Percentiles rank a stretch among this genome's conserved stretches.
Conservation (phyloP, 2,329 filamentous ascomycete species). For the Scopulariopsis brevicaulis region DNA sequence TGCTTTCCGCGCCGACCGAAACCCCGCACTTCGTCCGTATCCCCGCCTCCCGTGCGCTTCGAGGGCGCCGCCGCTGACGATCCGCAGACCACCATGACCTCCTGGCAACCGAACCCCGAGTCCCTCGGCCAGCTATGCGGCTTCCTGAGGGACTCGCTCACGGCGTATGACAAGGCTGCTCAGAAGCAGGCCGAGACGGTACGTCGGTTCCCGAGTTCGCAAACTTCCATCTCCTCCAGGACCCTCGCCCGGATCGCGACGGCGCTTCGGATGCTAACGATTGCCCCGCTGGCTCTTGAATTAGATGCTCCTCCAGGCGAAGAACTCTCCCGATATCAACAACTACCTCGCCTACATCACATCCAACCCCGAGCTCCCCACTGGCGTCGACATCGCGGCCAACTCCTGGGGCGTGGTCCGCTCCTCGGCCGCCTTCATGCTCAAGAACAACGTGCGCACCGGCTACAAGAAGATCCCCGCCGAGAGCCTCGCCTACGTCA, state of each 20-base stretch:
- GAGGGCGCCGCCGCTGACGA: conserved; percentile 7
- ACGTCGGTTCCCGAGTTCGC: conserved; percentile 20
- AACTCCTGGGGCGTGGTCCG: conserved; percentile 65
- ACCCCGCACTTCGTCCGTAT: conserved; percentile 2
- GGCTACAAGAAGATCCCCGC: conserved; percentile 68
- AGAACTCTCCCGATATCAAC: conserved; percentile 81
- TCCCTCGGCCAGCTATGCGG: conserved; percentile 80
- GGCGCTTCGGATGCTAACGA: conserved; percentile 10
- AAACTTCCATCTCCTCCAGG: not conserved
- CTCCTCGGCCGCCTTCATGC: conserved; percentile 80
- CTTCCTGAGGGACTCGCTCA: conserved; percentile 86
- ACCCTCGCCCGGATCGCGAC: not conserved
- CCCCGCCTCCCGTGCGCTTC: not conserved
- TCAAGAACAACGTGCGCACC: conserved; percentile 83
- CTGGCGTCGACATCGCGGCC: conserved; percentile 45
- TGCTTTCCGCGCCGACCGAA: not conserved
- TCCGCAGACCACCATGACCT: conserved; percentile 31
- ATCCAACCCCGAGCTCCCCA: conserved; percentile 54
- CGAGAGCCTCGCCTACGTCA: conserved; percentile 63
- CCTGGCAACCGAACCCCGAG: conserved; percentile 85
- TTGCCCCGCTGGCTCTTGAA: conserved; percentile 2
- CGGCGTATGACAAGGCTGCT: conserved; percentile 64
- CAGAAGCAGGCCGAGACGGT: conserved; percentile 88
- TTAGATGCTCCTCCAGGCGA: conserved; percentile 89
- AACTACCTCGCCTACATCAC: conserved; percentile 94